Conservation (phyloP, 1,284 basidiomycete species). For the Chiua sp. region DNA sequence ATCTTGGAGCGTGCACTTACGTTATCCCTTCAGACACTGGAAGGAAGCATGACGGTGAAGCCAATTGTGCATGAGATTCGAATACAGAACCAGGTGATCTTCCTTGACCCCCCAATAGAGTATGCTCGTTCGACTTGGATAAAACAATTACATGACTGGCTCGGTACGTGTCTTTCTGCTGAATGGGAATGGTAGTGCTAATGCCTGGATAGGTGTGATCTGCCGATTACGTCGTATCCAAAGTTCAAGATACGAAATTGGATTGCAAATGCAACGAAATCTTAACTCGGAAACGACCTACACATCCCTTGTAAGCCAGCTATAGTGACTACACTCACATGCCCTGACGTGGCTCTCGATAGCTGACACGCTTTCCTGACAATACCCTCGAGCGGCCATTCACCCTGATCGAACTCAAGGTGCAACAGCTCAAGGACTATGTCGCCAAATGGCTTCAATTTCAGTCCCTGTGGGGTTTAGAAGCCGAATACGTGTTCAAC, state of each 20-base stretch:
- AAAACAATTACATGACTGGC: conserved; percentile 88
- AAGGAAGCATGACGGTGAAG: conserved; percentile 75
- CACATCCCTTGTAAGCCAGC: conserved; percentile 73
- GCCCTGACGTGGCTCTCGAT: background rate
- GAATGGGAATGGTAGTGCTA: conserved; percentile 8
- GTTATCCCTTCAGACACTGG: conserved; percentile 54
- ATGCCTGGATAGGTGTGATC: conserved; percentile 65
- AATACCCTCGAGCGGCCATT: conserved; percentile 85
- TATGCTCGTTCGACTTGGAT: conserved; percentile 93
- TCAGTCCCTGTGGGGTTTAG: conserved; percentile 98
- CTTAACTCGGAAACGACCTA: conserved; percentile 75
- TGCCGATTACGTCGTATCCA: conserved; percentile 90
- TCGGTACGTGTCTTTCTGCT: conserved; percentile 65
- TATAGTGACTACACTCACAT: background rate
- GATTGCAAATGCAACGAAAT: conserved; percentile 81
- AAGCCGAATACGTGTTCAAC: conserved; percentile 95
- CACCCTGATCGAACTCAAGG: conserved; percentile 86
- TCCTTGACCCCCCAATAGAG: conserved; percentile 97
- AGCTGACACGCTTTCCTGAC: conserved; percentile 82
- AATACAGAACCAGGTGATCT: conserved; percentile 99
- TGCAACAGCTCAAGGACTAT: conserved; percentile 87
- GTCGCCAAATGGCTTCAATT: conserved; percentile 99
- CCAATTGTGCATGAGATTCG: conserved; percentile 94
- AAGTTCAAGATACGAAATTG: conserved; percentile 96
- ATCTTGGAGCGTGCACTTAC: background rate